These are phyloP conservation scores for Candida awuae DNA, from an alignment of 805 yeast species.

Conservation along the genomic window DNA sequence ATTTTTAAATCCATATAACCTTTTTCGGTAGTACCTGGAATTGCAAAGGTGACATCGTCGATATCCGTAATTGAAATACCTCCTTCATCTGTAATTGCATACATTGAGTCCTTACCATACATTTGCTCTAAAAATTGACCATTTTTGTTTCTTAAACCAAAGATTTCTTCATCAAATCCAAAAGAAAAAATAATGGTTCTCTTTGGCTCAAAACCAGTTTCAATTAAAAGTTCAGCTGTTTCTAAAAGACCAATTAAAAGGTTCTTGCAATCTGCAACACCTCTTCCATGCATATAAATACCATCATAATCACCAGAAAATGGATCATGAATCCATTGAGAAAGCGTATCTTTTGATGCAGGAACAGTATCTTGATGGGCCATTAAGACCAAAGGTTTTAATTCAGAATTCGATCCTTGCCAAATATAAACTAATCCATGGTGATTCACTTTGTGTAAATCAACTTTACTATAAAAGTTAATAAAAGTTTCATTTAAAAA, in stretches of 20 bases:
- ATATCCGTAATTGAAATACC: conserved; percentile 28
- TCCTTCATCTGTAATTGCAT: conserved; percentile 37
- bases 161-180: too few species aligned
- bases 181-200: too few species aligned
- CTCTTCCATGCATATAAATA: conserved; percentile 31
- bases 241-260: conserved; percentile 34
- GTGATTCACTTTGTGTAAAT: conserved; percentile 33
- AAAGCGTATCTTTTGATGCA: conserved; percentile 32
- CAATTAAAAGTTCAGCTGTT: too few species aligned
- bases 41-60: conserved; percentile 32
- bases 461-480: conserved; percentile 25
- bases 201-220: too few species aligned
- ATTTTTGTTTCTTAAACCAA: too few species aligned
- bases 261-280: conserved; percentile 35
- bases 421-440: conserved; percentile 37
- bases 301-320: conserved; percentile 33
- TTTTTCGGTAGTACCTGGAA: conserved; percentile 41
- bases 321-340: conserved; percentile 32
- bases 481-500: conserved; percentile 36
- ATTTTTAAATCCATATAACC: conserved; percentile 37
- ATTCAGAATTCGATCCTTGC: conserved; percentile 30
- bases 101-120: conserved; percentile 36
- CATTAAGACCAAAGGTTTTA: conserved; percentile 38
- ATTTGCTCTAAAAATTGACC: conserved; percentile 26
- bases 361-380: conserved; percentile 48